Base-by-base conservation (phyloP, 192 early-diverging fungal genomes). In the Backusella psychrophila region DNA sequence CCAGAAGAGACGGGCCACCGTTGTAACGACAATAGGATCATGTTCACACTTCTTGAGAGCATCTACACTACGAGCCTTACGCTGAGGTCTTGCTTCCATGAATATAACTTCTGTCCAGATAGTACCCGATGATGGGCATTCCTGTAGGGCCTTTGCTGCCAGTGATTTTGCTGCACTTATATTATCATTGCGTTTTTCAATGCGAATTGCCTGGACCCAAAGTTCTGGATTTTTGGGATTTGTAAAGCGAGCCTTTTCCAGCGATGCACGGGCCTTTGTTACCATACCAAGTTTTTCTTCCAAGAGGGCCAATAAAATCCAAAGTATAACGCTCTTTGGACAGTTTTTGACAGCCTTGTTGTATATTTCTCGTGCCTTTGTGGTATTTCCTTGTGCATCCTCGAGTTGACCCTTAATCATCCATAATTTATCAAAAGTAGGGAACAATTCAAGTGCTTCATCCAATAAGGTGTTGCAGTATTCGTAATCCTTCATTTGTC, bases 1-100 rank as follows among this genome's bases (percentile, higher is more conserved):
- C 97, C 96, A 98, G 76, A 99, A 98, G 46, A 98, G 78, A 8
- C 96, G 82, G 1, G 97, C 97, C 2, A 98, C 92, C 1, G 95
- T 93, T 3, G 85, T 71, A 6, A 97, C 83, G 2, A 99, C 90
- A 14, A 87, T 72, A 0, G 95, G 89, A 76, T 98, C 96, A 76
- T 96, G 90, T 38, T 95, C 97, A 14, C 93, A 95, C 73, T 94
- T 91, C 80, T 96, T 96, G 9, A 98, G 85, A 0, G 97, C 98
- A 83, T 99, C 98, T 2, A 91, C 90, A 21, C 91, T 92, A 78
- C 91, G 86, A 1, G 96, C 89, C 74, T 97, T 97, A 34, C 97
- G 89, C 78, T 95, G 94, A 26, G 95, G 90, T 26, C 95, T 88
- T 34, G 93, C 87, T 71, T 96, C 98, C 78, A 94, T 84, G 72